Percentiles rank a stretch among this genome's conserved stretches.
phyloP scores from a whole-genome alignment of 2,329 filamentous ascomycete species.

The Xylariaceae sp. region DNA sequence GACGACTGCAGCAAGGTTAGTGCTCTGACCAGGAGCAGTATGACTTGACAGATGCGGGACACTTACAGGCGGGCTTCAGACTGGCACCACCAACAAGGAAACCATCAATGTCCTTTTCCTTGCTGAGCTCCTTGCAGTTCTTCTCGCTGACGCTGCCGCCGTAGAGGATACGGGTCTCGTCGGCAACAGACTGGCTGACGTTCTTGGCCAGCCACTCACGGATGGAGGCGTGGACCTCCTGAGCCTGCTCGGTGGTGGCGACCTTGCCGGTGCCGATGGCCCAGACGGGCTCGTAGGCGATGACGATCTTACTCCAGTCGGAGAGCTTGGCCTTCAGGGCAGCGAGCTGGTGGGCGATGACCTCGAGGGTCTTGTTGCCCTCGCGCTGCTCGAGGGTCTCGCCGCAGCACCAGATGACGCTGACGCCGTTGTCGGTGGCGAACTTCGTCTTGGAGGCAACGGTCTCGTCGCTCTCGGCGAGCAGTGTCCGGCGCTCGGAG shows the following conservation, averaged over 20 bases:
- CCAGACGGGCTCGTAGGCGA: conserved; percentile 99
- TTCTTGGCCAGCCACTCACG: conserved; percentile 78
- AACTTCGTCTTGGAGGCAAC: conserved; percentile 92
- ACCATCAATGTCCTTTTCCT: conserved; percentile 92
- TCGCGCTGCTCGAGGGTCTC: conserved; percentile 93
- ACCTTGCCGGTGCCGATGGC: conserved; percentile 91
- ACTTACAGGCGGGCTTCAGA: conserved; percentile 90
- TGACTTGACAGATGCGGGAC: neutral
- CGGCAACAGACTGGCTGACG: conserved; percentile 66
- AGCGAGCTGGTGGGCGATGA: conserved; percentile 77
- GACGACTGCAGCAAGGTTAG: conserved; percentile 34
- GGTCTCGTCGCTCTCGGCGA: conserved; percentile 78
- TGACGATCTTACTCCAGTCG: conserved; percentile 90
- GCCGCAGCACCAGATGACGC: conserved; percentile 95
- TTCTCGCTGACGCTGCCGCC: conserved; percentile 95
- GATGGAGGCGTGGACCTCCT: conserved; percentile 90
- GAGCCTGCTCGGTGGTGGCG: conserved; percentile 79
- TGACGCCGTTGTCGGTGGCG: conserved; percentile 76
- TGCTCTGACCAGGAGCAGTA: neutral
- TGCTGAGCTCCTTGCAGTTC: conserved; percentile 90
- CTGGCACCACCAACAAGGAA: conserved; percentile 96
- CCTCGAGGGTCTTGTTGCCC: conserved; percentile 73
- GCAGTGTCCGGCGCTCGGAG: conserved; percentile 86
- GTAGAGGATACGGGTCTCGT: conserved; percentile 90
- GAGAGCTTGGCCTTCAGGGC: conserved; percentile 69